These are phyloP conservation scores for Sporothrix pallida DNA, from an alignment of 2,329 filamentous ascomycete species.

Conservation along the genomic window DNA sequence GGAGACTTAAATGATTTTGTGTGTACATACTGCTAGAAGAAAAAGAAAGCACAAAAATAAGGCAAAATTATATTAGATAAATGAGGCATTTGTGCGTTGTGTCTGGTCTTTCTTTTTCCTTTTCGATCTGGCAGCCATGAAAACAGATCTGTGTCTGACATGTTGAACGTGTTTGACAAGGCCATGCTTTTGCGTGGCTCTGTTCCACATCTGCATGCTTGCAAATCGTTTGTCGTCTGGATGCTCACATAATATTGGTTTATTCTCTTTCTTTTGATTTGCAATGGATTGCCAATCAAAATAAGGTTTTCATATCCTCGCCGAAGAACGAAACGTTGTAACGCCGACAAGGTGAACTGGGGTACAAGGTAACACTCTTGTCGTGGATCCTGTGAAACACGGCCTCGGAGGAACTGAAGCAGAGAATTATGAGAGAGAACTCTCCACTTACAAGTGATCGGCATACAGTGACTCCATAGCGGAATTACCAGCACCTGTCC, in stretches of 20 bases:
- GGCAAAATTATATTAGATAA: neutral
- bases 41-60: neutral
- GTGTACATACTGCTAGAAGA: neutral
- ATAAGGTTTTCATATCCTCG: neutral
- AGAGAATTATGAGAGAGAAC: neutral
- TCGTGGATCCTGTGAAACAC: neutral
- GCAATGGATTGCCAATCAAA: too few relatives aligned
- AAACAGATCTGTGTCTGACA: neutral
- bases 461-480: neutral
- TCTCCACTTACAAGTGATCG: neutral
- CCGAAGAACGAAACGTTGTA: neutral
- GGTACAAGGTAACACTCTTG: neutral
- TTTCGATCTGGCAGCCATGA: neutral
- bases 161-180: neutral
- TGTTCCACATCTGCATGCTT: neutral
- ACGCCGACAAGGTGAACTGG: neutral
- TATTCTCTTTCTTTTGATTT: neutral
- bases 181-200: neutral
- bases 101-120: neutral
- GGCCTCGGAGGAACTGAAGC: neutral
- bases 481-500: slow-evolving; percentile 1
- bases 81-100: slow-evolving; percentile 23
- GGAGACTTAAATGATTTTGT: too few relatives aligned
- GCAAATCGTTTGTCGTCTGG: too few relatives aligned
- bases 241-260: neutral